These are phyloP conservation scores for Podospora pseudocomata DNA, from an alignment of 495 filamentous ascomycete species.

Conservation along the genomic window DNA sequence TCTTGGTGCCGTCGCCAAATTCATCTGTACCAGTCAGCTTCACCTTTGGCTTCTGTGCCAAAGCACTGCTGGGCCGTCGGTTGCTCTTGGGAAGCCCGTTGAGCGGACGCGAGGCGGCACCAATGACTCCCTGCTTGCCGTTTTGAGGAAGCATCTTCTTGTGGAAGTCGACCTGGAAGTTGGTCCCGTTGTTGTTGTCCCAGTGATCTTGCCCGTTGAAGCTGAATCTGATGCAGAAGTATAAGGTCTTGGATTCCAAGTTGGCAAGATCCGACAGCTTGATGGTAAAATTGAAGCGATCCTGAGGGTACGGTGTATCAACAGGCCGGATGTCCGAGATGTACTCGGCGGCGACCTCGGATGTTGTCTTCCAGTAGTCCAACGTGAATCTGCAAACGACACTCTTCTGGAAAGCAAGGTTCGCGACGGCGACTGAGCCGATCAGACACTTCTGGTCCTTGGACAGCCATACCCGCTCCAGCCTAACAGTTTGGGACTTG, in stretches of 20 bases:
- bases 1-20: conserved; percentile 57
- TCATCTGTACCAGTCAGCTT: conserved; percentile 66
- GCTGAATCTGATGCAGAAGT: conserved; percentile 85
- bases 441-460: conserved; percentile 78
- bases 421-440: conserved; percentile 78
- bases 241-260: conserved; percentile 83
- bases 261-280: conserved; percentile 88
- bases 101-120: conserved; percentile 51
- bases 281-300: conserved; percentile 90
- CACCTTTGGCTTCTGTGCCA: conserved; percentile 53
- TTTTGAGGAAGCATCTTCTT: conserved; percentile 64
- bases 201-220: conserved; percentile 85
- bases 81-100: conserved; percentile 73
- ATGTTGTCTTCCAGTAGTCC: conserved; percentile 97
- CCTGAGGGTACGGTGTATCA: conserved; percentile 64
- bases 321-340: conserved; percentile 70
- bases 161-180: conserved; percentile 89
- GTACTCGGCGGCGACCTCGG: conserved; percentile 86
- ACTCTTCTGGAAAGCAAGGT: conserved; percentile 83
- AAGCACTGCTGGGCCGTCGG: conserved; percentile 48
- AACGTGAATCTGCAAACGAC: conserved; percentile 91
- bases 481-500: conserved; percentile 60
- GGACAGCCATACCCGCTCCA: conserved; percentile 84
- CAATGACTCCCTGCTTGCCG: conserved; percentile 50
- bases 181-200: conserved; percentile 85